phyloP scores from a whole-genome alignment of 2,329 filamentous ascomycete species.

The Truncatella angustata region DNA sequence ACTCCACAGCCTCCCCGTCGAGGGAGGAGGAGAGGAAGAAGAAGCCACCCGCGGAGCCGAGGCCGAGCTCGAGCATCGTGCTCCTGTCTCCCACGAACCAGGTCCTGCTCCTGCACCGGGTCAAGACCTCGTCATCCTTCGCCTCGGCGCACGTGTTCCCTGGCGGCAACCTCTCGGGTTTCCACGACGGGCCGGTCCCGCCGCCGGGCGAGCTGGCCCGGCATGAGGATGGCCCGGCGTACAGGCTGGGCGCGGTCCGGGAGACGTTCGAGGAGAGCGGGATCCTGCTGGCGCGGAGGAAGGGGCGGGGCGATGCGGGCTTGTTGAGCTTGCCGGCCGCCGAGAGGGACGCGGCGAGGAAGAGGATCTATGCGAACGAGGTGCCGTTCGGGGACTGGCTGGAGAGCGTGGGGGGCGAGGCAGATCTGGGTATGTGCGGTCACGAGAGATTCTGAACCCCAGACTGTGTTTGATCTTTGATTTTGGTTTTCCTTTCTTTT shows the following conservation, averaged over 20 bases:
- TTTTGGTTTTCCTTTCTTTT: no score
- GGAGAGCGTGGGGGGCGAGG: slow-evolving; percentile 49
- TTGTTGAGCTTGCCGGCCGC: slow-evolving; percentile 60
- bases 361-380: slow-evolving; percentile 64
- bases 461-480: no score
- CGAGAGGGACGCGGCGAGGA: slow-evolving; percentile 64
- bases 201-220: slow-evolving; percentile 45
- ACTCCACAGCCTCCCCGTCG: slow-evolving; percentile 5
- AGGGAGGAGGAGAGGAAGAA: slow-evolving; percentile 22
- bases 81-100: slow-evolving; percentile 85
- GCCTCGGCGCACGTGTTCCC: slow-evolving; percentile 94
- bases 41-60: slow-evolving; percentile 35
- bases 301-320: slow-evolving; percentile 29
- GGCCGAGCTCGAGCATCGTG: slow-evolving; percentile 62
- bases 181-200: slow-evolving; percentile 68
- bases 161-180: slow-evolving; percentile 76
- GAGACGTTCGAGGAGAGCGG: slow-evolving; percentile 97
- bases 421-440: slow-evolving; percentile 60
- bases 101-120: slow-evolving; percentile 82
- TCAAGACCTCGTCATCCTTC: slow-evolving; percentile 79
- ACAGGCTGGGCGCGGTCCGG: slow-evolving; percentile 79
- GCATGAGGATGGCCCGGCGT: slow-evolving; percentile 70
- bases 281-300: slow-evolving; percentile 66
- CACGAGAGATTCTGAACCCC: neutral
- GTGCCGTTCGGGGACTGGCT: slow-evolving; percentile 68